Percentiles rank a stretch among this genome's conserved stretches.
Evolutionary conservation across 2,329 filamentous ascomycete species (phyloP).

Genomic region (Cladosporium sp.): DNA sequence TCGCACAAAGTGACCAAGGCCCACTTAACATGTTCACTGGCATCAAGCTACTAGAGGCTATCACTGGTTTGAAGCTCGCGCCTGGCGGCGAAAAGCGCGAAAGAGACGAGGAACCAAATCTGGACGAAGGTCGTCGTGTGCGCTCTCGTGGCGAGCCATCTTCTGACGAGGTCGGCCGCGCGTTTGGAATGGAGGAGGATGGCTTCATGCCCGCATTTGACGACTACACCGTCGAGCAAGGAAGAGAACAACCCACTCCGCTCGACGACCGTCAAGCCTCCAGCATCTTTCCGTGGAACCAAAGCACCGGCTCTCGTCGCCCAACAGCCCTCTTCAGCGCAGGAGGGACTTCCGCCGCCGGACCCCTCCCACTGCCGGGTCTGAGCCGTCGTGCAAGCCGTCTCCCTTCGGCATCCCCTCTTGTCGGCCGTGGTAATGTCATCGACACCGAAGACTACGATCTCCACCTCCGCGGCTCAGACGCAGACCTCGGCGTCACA

Average conservation of each 20-base stretch:
- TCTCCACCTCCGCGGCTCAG: constrained; percentile 15
- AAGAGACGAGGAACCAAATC: constrained; percentile 21
- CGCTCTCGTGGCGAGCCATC: constrained; percentile 30
- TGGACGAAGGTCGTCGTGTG: constrained; percentile 26
- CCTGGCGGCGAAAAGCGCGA: constrained; percentile 24
- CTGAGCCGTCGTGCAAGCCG: constrained; percentile 47
- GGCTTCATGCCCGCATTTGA: constrained; percentile 18
- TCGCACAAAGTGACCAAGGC: constrained; percentile 40
- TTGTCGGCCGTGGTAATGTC: constrained; percentile 45
- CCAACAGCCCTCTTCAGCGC: constrained; percentile 37
- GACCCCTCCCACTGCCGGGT: constrained; percentile 18
- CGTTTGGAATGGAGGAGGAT: constrained; percentile 10
- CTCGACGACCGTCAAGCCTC: constrained; percentile 58
- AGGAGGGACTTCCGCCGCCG: constrained; percentile 28
- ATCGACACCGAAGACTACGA: constrained; percentile 21
- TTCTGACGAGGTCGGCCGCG: constrained; percentile 15
- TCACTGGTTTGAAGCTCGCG: constrained; percentile 37
- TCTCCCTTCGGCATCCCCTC: constrained; percentile 57
- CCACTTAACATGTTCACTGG: constrained; percentile 60
- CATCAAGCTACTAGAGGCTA: constrained; percentile 46
- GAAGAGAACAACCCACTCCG: constrained; percentile 61
- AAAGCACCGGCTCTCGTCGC: constrained; percentile 36
- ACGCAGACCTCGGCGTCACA: constrained; percentile 18
- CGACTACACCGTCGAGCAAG: constrained; percentile 56
- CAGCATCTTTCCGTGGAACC: constrained; percentile 66